phyloP scores from a whole-genome alignment of 2,329 filamentous ascomycete species.

The Venturia aucupariae region DNA sequence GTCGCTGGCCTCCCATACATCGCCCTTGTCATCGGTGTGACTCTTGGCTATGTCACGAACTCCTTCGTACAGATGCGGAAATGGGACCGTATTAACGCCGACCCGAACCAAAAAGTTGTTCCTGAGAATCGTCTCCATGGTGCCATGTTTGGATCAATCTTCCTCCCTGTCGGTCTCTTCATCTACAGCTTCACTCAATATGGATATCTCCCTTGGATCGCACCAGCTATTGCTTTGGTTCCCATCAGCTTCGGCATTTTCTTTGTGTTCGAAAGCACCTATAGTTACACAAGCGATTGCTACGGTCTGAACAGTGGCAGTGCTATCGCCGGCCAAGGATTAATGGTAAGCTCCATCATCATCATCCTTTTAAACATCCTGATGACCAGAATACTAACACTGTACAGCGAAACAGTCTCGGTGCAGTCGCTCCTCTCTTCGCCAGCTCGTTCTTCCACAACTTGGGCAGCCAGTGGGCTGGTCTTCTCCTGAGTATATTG shows the following conservation, averaged over 20 bases:
- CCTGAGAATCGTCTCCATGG: constrained; percentile 39
- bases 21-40: constrained; percentile 33
- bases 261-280: constrained; percentile 29
- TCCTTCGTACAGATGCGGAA: constrained; percentile 26
- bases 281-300: constrained; percentile 34
- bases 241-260: constrained; percentile 35
- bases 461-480: constrained; percentile 44
- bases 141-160: constrained; percentile 44
- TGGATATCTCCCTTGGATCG: constrained; percentile 32
- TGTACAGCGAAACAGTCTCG: constrained; percentile 44
- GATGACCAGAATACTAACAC: constrained; percentile 33
- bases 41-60: constrained; percentile 25
- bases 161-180: constrained; percentile 42
- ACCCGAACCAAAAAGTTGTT: constrained; percentile 25
- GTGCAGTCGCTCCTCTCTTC: constrained; percentile 44
- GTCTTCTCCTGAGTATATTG: constrained; percentile 39
- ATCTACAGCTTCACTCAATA: constrained; percentile 44
- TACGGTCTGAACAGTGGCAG: constrained; percentile 2
- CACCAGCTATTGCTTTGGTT: constrained; percentile 32
- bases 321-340: constrained; percentile 10
- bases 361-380: background rate
- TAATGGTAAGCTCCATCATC: background rate
- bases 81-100: constrained; percentile 24
- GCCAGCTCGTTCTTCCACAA: constrained; percentile 45
- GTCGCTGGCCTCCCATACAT: constrained; percentile 36